phyloP scores from a whole-genome alignment of 495 filamentous ascomycete genomes.

The Xylaria scruposa region DNA sequence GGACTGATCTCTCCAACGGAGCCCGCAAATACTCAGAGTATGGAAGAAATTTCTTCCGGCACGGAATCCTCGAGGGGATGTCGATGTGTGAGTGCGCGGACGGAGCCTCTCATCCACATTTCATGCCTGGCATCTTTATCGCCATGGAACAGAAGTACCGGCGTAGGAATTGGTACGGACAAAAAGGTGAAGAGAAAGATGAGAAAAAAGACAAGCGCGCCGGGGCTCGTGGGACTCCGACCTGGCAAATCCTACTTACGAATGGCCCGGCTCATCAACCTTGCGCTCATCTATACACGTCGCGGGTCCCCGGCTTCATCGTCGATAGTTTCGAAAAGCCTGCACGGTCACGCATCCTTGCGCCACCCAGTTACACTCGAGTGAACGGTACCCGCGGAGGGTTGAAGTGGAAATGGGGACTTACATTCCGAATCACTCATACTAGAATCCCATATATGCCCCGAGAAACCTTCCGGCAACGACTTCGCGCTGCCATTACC shows the following conservation, averaged over 20 bases:
- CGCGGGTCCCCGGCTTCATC: conserved; percentile 4
- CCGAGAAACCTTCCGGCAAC: neutral
- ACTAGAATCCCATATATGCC: neutral
- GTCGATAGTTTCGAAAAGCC: neutral
- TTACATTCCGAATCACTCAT: neutral
- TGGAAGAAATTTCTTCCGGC: neutral
- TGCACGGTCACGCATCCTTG: neutral
- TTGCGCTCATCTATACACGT: conserved; percentile 3
- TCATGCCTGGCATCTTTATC: conserved; percentile 16
- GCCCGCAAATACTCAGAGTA: neutral
- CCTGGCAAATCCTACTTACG: conserved; percentile 9
- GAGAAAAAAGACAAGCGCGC: neutral
- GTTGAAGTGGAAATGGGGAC: neutral
- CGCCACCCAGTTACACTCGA: too few species aligned
- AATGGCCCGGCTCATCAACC: neutral
- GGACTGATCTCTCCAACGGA: neutral
- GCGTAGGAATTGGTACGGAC: neutral
- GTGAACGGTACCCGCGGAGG: too few species aligned
- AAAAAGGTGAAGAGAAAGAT: neutral
- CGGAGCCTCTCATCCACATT: neutral
- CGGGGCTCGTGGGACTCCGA: neutral
- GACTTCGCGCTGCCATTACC: neutral
- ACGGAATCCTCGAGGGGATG: neutral
- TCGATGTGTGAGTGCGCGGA: neutral
- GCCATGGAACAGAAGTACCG: conserved; percentile 14